Evolutionary conservation across 441 rosid genomes (phyloP), one percentile per base, ranked within the genome.

Genomic region (Populus hybrid): DNA sequence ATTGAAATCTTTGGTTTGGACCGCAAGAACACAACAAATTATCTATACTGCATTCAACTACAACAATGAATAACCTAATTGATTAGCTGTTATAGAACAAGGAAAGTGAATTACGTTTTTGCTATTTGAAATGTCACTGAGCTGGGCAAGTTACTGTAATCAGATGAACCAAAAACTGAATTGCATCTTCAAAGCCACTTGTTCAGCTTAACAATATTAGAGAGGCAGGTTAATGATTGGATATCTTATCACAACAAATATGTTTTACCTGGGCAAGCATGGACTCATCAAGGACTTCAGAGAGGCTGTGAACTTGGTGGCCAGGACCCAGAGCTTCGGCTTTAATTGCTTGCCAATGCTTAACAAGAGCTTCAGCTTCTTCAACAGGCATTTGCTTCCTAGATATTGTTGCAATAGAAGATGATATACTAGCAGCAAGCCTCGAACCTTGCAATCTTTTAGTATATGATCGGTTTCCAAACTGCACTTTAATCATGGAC

Each of bases 261-360:
- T 10, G 24, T 64, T 77, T 84, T 84, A 95, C 99, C 98, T 95
- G 92, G 83, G 82, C 85, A 70, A 95, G 92, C 98, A 95, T 94
- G 4, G 93, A 87, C 81, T 90, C 97, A 66, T 94, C 98, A 82
- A 95, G 98, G 83, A 89, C 80, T 75, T 91, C 92, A 63, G 84
- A 79, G 76, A 95, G 99, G 82, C 82, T 77, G 77, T 90, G 79
- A 78, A 89, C 81, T 73, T 89, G 90, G 83, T 92, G 94, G 63
- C 69, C 77, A 12, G 93, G 93, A 71, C 99, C 99, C 81, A 94
- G 83, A 78, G 99, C 95, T 84, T 92, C 92, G 78, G 99, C 97
- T 87, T 95, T 95, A 71, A 87, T 83, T 72, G 88, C 80, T 88
- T 95, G 97, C 99, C 99, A 95, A 80, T 89, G 91, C 86, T 86